Evolutionary conservation across 106 monocot species (phyloP).

Genomic region (Amphibolis antarctica): DNA sequence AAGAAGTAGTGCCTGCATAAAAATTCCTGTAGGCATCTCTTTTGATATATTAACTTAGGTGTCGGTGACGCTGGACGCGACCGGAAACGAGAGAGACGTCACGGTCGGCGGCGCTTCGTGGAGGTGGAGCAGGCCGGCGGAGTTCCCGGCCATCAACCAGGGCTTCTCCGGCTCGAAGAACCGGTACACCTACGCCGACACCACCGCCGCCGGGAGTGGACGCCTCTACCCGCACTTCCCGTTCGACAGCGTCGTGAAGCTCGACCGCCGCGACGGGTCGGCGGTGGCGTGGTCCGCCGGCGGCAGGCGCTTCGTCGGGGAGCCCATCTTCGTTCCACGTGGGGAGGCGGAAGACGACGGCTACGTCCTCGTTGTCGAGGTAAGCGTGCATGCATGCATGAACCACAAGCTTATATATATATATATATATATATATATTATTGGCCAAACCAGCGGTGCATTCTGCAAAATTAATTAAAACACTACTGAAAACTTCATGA

Average conservation of each 20-base stretch:
- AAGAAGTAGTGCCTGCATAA: too few species aligned
- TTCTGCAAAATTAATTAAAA: too few species aligned
- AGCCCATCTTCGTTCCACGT: constrained; percentile 56
- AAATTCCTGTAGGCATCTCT: too few species aligned
- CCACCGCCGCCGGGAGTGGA: constrained; percentile 36
- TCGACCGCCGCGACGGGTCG: constrained; percentile 25
- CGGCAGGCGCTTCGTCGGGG: constrained; percentile 52
- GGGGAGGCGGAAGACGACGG: constrained; percentile 59
- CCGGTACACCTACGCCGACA: constrained; percentile 35
- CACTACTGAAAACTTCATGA: too few species aligned
- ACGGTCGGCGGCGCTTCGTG: constrained; percentile 17
- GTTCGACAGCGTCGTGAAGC: constrained; percentile 62
- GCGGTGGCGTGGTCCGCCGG: constrained; percentile 49
- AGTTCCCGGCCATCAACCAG: constrained; percentile 71
- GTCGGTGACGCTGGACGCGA: constrained; percentile 35
- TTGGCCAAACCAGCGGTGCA: too few species aligned
- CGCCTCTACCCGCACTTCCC: constrained; percentile 65
- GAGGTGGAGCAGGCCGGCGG: constrained; percentile 41
- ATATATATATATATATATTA: too few species aligned
- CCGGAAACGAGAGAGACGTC: constrained; percentile 20
- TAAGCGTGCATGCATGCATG: constrained; percentile 6
- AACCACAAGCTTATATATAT: too few species aligned
- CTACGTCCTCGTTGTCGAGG: constrained; percentile 70
- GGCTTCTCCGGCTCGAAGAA: constrained; percentile 39
- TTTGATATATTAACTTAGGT: too few species aligned